phyloP scores from a whole-genome alignment of 306 rosid species.

The Rosa rugosa region DNA sequence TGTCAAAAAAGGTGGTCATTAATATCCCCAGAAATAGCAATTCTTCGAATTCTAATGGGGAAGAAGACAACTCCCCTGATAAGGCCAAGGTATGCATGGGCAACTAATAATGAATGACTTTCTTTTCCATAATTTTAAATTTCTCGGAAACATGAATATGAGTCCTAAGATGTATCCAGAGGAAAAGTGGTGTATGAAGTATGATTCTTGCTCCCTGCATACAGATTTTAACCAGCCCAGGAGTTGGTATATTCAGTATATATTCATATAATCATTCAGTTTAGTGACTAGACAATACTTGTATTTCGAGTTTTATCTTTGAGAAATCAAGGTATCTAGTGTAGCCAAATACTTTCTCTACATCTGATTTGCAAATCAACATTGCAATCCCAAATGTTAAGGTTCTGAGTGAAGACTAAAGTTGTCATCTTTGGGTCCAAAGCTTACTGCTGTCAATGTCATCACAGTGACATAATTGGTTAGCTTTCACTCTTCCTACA shows the following conservation, averaged over 20 bases:
- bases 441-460: background rate
- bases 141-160: background rate
- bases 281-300: background rate
- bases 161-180: background rate
- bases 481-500: background rate
- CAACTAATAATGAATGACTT: constrained; percentile 17
- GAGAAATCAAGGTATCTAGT: background rate
- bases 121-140: background rate
- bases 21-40: constrained; percentile 40
- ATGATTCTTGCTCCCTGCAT: background rate
- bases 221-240: background rate
- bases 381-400: background rate
- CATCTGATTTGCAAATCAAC: constrained; percentile 10
- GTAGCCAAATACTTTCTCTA: constrained; percentile 2
- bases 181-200: background rate
- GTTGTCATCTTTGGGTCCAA: background rate
- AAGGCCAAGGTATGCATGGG: constrained; percentile 57
- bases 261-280: background rate
- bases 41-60: constrained; percentile 58
- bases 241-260: background rate
- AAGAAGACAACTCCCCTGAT: constrained; percentile 43
- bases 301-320: background rate
- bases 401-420: background rate
- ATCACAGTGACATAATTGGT: background rate
- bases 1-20: constrained; percentile 27